Base-by-base conservation (phyloP, 2,329 filamentous ascomycete species). In the Seiridium unicorne region DNA sequence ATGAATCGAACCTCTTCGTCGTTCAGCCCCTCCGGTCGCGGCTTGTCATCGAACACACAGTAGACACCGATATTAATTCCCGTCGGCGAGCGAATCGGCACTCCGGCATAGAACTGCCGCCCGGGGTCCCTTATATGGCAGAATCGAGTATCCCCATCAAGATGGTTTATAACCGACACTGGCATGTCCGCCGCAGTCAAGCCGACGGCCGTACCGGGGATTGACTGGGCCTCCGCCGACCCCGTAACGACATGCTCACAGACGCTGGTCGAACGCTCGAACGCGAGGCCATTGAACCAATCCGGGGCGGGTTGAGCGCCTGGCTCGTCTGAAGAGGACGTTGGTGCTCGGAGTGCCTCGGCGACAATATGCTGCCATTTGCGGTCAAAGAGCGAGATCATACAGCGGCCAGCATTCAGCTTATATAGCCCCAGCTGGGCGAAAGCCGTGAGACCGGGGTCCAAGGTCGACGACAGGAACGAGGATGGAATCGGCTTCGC, bases 301-400 rank as follows among this genome's bases (percentile, higher is more conserved):
- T 68, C 55, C n/a, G 64, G 55, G 51, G 61, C 58, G 2, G 13
- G 58, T 31, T 61, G 60, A 8, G 35, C 38, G n/a, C 26, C 51
- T 11, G 11, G 18, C 1, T 55, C 36, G 5, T 40, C 26, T 26
- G 18, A 26, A 7, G 58, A 54, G 9, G 53, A 49, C 48, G 32
- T 46, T 5, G 83, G 65, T 0, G 75, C 76, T 3, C 77, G 70
- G 1, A 80, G 81, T 4, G 81, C 79, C 62, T 85, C 82, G 59
- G 81, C 81, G 13, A 85, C 69, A 26, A 85, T 70, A 62, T 83
- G 76, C 61, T 85, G 81, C 51, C 75, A 66, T 5, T 73, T 72
- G 5, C 69, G 70, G 62, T 83, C 82, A 61, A 85, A 84, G 18
- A 85, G 70, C 1, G 81, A 84, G 51, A 85, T 74, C 36, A 84